phyloP scores from a whole-genome alignment of 1,284 basidiomycete species.

The Trichosporon faecale region DNA sequence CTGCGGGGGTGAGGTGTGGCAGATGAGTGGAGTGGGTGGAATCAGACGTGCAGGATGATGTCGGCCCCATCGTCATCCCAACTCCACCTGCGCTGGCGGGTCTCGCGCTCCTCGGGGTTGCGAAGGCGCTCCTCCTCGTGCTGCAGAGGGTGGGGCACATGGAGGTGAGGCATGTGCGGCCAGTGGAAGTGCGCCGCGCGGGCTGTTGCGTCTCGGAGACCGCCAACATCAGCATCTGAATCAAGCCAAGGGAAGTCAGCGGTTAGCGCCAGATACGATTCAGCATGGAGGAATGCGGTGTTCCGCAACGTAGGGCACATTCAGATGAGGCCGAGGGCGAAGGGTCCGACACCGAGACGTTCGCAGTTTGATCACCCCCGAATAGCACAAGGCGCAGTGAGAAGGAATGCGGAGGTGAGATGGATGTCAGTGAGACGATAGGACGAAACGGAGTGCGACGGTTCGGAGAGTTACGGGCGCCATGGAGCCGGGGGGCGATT shows the following conservation, averaged over 20 bases:
- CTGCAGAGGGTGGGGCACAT: neutral
- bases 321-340: neutral
- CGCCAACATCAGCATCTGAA: neutral
- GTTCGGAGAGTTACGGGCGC: neutral
- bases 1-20: too few relatives aligned
- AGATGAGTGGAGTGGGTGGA: too few relatives aligned
- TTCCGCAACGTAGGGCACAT: neutral
- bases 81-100: neutral
- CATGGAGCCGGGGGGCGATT: neutral
- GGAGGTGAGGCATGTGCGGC: neutral
- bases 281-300: neutral
- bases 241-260: neutral
- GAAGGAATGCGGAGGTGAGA: neutral
- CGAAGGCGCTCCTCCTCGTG: neutral
- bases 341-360: neutral
- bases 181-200: constrained; percentile 1
- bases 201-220: neutral
- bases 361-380: neutral
- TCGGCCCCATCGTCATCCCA: constrained; percentile 1
- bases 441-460: too few relatives aligned
- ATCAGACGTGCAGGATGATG: constrained; percentile 1
- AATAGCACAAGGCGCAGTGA: neutral
- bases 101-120: neutral
- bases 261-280: neutral
- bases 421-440: neutral